Base-by-base conservation (phyloP, 768 basidiomycete species). In the Russula virescens region DNA sequence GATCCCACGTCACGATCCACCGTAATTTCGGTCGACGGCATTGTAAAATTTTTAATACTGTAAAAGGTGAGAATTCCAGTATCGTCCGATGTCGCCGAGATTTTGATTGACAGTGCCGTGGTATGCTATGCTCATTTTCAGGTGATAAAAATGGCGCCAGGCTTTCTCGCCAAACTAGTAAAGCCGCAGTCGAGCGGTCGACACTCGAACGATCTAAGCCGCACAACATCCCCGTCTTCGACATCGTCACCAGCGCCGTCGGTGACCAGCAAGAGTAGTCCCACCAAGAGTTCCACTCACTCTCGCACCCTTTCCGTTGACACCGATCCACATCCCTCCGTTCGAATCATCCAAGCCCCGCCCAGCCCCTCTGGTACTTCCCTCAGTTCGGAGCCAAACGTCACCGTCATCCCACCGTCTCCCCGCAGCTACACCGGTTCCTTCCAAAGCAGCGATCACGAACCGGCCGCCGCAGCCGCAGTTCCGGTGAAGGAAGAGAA, bases 361-460 rank as follows among this genome's bases (percentile, higher is more conserved):
- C 51, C 25, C 4, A 54, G 51, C 38, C 51, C 62, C 0, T 63
- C 62, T 5, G 23, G 66, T 11, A 62, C 58, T 49, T 69, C 66
- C 1, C 68, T 68, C 49, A 69, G 67, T 19, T 67, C 65, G 28
- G 69, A 70, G 9, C 72, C 67, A 8, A 71, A 71, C 54, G 73
- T 74, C 19, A 74, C 73, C 2, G 67, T 74, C 46, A 70, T 74
- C 21, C 74, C 73, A 6, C 73, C 73, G 0, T 74, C 74, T 7
- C 74, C 74, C 2, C 69, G 64, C 6, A 69, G 63, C 18, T 61
- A 64, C 48, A 31, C 58, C 21, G 59, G 62, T 40, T 69, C 69
- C 23, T 34, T 68, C 58, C 69, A 60, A 60, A 57, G 56, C 51
- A 57, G 56, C 51, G 66, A 68, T 48, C 49, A 45, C 47, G 60